phyloP scores from a whole-genome alignment of 345 rosid species.

The Dovyalis caffra region DNA sequence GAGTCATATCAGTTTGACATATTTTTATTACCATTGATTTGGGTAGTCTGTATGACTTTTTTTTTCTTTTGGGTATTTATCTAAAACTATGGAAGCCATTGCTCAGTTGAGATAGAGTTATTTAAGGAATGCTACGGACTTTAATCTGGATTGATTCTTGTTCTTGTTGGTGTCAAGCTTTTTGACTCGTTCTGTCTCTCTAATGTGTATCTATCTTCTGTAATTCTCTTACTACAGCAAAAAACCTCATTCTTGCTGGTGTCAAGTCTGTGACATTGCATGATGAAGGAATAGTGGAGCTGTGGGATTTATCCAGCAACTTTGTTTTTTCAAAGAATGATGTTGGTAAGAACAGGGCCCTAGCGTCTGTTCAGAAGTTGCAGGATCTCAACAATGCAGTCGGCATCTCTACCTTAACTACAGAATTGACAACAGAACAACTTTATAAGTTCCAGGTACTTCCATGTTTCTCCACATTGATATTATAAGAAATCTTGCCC shows the following conservation, averaged over 20 bases:
- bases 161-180: background rate
- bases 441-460: conserved; percentile 85
- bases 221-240: conserved; percentile 52
- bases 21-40: background rate
- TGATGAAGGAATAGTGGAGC: conserved; percentile 75
- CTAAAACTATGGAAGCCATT: background rate
- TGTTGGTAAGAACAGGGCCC: conserved; percentile 87
- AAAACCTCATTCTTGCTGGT: conserved; percentile 95
- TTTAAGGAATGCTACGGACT: background rate
- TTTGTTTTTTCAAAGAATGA: conserved; percentile 82
- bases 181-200: background rate
- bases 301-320: conserved; percentile 93
- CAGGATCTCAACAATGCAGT: conserved; percentile 97
- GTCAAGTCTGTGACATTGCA: conserved; percentile 97
- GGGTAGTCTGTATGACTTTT: background rate
- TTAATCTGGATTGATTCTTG: background rate
- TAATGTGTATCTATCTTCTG: background rate
- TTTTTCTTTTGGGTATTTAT: background rate
- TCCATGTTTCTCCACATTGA: background rate
- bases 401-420: conserved; percentile 62
- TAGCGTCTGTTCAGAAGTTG: conserved; percentile 88
- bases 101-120: background rate
- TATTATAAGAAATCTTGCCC: background rate
- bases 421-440: conserved; percentile 63
- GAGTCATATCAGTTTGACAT: background rate